Base-by-base conservation (phyloP, 164 flowering plant genomes). In the Aristolochia californica region DNA sequence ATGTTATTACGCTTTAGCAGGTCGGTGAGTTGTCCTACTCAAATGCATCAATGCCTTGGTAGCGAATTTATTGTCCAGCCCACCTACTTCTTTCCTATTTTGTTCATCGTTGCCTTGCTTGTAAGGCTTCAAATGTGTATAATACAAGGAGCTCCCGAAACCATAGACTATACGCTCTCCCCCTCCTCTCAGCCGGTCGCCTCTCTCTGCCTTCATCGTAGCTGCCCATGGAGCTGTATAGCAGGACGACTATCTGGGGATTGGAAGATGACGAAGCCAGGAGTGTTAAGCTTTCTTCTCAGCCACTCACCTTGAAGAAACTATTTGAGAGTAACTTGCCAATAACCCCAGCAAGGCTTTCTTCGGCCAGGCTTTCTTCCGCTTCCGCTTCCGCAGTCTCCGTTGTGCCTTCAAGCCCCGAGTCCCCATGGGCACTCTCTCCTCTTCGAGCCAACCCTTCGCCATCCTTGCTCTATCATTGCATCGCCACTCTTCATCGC, bases 401-500 rank as follows among this genome's bases (percentile, higher is more conserved):
- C 12, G 11, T 63, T 8, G 13, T 43, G 3, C 66, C 68, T 5
- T 26, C 55, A 7, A 60, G 62, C 57, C 74, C 74, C 2, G 69
- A 62, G 22, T 64, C 74, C 0, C 72, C 74, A 13, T 67, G 74
- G 74, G 60, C 68, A 4, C 59, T 61, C 34, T 74, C 77, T 16
- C 77, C 74, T 5, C 17, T 48, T 26, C 61, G n/a, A n/a, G 55
- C 51, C 21, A 5, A 52, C 28, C 56, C 76, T 26, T 60, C 64
- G 13, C 72, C 79, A 12, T 43, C 70, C 21, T 66, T 70, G 27
- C 72, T 65, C 28, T 66, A 63, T 52, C 61, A 65, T 21, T 76
- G 80, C 62, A 13, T 76, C 8, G 66, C 77, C 45, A 68, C 80
- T 2, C 71, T 73, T 23, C 80, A 71, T 44, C 73, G 75, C 17